Conservation (phyloP, 768 basidiomycete genomes). For the Naganishia kalamii region DNA sequence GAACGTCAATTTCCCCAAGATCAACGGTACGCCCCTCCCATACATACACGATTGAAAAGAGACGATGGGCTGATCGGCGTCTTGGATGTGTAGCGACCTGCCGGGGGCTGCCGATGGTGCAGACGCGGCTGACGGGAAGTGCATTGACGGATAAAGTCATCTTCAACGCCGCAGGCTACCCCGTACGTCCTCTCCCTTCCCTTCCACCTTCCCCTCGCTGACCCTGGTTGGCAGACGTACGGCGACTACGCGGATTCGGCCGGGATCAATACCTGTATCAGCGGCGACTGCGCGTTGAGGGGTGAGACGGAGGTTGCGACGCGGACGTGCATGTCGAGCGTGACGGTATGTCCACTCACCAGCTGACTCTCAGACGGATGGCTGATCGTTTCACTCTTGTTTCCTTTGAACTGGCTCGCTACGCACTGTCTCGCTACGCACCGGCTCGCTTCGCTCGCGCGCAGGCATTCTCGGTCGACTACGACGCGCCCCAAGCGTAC, state of each 20-base stretch:
- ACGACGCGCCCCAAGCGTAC: constrained; percentile 17
- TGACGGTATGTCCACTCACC: background rate
- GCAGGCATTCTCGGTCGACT: constrained; percentile 18
- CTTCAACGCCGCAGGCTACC: constrained; percentile 17
- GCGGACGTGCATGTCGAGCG: constrained; percentile 8
- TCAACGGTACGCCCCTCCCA: background rate
- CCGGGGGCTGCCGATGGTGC: constrained; percentile 15
- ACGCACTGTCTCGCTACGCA: no score
- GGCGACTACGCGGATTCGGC: background rate
- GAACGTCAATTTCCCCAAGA: constrained; percentile 22
- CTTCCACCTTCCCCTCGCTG: background rate
- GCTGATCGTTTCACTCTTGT: no score
- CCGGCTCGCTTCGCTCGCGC: background rate
- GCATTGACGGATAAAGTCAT: constrained; percentile 18
- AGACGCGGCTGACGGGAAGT: constrained; percentile 16
- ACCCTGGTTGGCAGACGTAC: background rate
- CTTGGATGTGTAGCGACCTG: background rate
- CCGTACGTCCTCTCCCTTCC: background rate
- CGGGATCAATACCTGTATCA: constrained; percentile 18
- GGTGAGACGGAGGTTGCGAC: constrained; percentile 17
- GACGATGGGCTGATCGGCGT: background rate
- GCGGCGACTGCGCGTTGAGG: constrained; percentile 10
- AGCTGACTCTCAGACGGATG: background rate
- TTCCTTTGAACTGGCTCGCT: no score
- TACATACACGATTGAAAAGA: no score